Base-by-base conservation (phyloP, 1,284 basidiomycete species). In the Cutaneotrichosporon sp. region DNA sequence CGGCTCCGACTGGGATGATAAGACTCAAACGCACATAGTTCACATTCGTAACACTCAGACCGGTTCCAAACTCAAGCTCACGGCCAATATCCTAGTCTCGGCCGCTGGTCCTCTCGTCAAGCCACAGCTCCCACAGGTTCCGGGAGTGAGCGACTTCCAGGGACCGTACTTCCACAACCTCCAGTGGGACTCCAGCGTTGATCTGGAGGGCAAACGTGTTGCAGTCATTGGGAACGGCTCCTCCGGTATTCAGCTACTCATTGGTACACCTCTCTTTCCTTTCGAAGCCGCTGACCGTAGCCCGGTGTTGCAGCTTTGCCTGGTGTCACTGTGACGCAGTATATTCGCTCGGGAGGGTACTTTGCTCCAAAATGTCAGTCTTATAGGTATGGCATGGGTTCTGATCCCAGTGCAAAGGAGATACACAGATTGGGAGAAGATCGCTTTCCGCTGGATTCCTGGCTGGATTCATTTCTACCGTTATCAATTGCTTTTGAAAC, bases 151-250 rank as follows among this genome's bases (percentile, higher is more conserved):
- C 9, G 45, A 42, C 3, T 76, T 74, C 60, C 57, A 69, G 25
- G 74, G 74, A 3, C 26, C 44, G 9, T 61, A 64, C 26, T 66
- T 70, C 26, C 74, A 76, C 53, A 70, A 66, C 22, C 64, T 67
- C 14, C 43, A 61, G 9, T 76, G 72, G 72, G 53, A 68, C 19
- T 48, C 54, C 25, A 57, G 57, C 9, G 55, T 57, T 3, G 24
- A 44, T n/a, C 26, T 57, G 0, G 31, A 11, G 12, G 48, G 48
- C 9, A 46, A 31, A 24, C 49, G 41, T 6, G 26, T 51, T 27
- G 43, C 43, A 12, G 38, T 57, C 19, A 27, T 58, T 26, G 48
- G 55, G 24, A 43, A 38, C 45, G 51, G 43, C 27, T 54, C 50
- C 12, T 35, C 50, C 12, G 37, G 54, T 11, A 49, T 47, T 46